A percentile compares a stretch with the other conserved stretches of the same genome.
Evolutionary conservation across 148 eudicot genomes (phyloP).

Genomic region (Fallopia convolvulus): DNA sequence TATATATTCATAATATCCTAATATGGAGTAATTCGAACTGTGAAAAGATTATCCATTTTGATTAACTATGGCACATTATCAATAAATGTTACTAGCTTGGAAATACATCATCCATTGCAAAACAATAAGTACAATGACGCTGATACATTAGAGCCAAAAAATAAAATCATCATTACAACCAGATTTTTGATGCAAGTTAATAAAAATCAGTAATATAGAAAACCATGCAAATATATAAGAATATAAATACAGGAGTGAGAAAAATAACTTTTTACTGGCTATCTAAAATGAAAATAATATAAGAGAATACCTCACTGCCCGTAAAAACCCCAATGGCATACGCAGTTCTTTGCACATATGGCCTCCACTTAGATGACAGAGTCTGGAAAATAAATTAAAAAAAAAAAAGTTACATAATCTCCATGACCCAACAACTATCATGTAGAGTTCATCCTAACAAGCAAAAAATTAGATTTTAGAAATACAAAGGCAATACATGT

Average conservation of each 20-base stretch:
- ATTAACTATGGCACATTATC: neutral
- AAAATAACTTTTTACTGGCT: neutral
- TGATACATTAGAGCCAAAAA: neutral
- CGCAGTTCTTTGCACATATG: constrained; percentile 27
- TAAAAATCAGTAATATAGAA: neutral
- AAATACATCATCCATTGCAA: neutral
- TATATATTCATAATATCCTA: neutral
- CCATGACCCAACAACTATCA: neutral
- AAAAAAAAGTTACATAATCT: neutral
- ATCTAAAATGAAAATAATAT: neutral
- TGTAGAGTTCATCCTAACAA: neutral
- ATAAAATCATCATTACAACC: neutral
- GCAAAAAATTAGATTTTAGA: constrained; percentile 1
- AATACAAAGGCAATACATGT: constrained; percentile 1
- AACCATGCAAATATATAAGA: neutral
- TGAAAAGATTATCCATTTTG: constrained; percentile 4
- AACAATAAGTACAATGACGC: neutral
- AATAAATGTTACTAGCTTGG: neutral
- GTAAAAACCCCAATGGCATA: constrained; percentile 66
- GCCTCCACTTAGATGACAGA: constrained; percentile 48
- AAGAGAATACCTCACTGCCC: constrained; percentile 57
- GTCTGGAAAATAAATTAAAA: constrained; percentile 24
- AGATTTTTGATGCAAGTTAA: neutral
- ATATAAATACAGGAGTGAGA: neutral
- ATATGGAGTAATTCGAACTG: neutral